Base-by-base conservation (phyloP, 2,329 filamentous ascomycete species). In the Beauveria varroae region DNA sequence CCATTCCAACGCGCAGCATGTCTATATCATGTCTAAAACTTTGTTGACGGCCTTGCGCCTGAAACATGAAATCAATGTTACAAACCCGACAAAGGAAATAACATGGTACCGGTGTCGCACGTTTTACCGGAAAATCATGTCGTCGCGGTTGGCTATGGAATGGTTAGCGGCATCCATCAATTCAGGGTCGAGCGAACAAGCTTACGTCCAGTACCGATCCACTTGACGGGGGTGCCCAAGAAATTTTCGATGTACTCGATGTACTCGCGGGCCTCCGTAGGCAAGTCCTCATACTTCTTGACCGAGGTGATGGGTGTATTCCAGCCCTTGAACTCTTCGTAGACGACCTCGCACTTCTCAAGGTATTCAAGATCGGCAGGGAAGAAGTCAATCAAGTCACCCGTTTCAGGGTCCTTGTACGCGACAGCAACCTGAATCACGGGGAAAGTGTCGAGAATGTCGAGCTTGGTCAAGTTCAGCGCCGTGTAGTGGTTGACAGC, bases 351-450 rank as follows among this genome's bases (percentile, higher is more conserved):
- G 60, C 84, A 79, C 57, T 78, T 76, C 30, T 81, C 81, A 18
- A 91, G 77, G 41, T 81, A 71, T 47, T 78, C 75, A 18, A 85
- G 78, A 68, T 88, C 83, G 8, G 86, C 85, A 5, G 82, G 89
- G 79, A 89, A 91, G 14, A 80, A 84, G 20, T 65, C 64, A 5
- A 70, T 56, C 62, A 63, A 67, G 62, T 72, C 64, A 63, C 69
- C 69, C 61, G 72, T 66, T 18, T 44, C 52, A 7, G 50, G 50
- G 52, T 68, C 72, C 67, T 79, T 80, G 76, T 96, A 96, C 2
- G 84, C 86, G 16, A 88, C 83, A 20, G 88, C 89, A 56, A 90
- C 79, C 73, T 92, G 89, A 74, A 96, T 82, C 68, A 85, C 86
- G 10, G 83, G 79, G 71, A 96, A 91, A 37, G 83, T 83, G 71